Conservation (phyloP, 352 stramenopile species). For the Thraustochytrium striatum region DNA sequence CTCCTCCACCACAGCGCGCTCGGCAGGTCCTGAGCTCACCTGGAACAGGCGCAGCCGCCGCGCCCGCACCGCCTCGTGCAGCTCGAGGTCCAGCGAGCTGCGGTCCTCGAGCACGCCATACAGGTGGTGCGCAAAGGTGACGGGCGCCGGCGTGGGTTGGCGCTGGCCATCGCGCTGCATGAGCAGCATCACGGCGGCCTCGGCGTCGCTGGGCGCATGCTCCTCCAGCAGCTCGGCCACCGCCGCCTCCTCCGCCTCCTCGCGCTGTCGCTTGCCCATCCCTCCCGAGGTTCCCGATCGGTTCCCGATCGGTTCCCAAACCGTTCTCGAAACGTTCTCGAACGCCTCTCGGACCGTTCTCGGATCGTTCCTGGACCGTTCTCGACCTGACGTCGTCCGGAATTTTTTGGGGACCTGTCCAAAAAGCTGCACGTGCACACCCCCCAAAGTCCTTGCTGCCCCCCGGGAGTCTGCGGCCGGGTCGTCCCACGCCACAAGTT, state of each 20-base stretch:
- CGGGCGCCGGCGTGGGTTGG: background rate
- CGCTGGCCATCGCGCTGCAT: background rate
- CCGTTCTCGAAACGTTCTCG: too few species aligned
- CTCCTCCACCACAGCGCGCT: background rate
- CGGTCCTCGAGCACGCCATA: slow-evolving; percentile 18
- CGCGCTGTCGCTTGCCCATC: too few species aligned
- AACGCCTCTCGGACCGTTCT: too few species aligned
- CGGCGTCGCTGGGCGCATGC: slow-evolving; percentile 4
- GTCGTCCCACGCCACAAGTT: too few species aligned
- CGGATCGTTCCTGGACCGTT: too few species aligned
- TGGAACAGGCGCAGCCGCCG: slow-evolving; percentile 12
- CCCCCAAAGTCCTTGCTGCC: too few species aligned
- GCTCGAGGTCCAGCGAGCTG: slow-evolving; percentile 11
- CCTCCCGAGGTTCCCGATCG: too few species aligned
- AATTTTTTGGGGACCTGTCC: too few species aligned
- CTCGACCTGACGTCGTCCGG: too few species aligned
- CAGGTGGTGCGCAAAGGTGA: slow-evolving; percentile 33
- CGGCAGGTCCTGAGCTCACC: background rate
- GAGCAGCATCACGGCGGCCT: background rate
- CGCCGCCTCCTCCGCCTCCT: background rate
- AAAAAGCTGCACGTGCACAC: too few species aligned
- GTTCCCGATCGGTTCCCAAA: too few species aligned
- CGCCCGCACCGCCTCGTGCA: background rate
- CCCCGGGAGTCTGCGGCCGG: too few species aligned
- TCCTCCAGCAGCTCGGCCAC: background rate